Base-by-base conservation (phyloP, 2,329 filamentous ascomycete species). In the Cadophora luteo-olivacea region DNA sequence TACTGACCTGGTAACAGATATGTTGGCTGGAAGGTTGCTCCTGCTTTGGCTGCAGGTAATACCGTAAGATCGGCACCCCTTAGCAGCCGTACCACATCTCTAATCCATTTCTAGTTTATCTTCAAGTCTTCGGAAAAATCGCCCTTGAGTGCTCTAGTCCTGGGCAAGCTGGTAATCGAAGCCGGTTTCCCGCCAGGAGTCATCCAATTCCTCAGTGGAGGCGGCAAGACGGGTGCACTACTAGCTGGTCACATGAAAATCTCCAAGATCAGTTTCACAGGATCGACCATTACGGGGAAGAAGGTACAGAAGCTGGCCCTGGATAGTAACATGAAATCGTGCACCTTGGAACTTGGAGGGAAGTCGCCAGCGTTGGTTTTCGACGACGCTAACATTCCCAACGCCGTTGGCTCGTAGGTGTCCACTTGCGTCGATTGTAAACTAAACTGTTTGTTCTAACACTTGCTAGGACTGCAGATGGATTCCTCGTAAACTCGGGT, bases 401-500 rank as follows among this genome's bases (percentile, higher is more conserved):
- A 81, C 84, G 82, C 63, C 88, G 88, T 77, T 65, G 62, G 64
- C 14, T 61, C 60, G 64, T 68, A 45, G 24, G 58, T 63, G n/a
- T 52, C 61, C 4, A 29, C 29, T 29, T 29, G 29, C 5, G 29
- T 29, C 29, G 29, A 29, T 29, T 29, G 29, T 12, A 24, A 45
- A 3, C 41, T 19, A 38, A 11, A 32, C 45, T 22, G 22, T 82
- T 84, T 74, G 32, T 3, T 58, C 32, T 58, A 33, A 58, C 55
- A 33, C 22, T 33, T 38, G 66, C 57, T 8, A 80, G 78, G 75
- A 76, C 75, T 22, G 76, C 76, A 55, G 76, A 77, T 70, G 74
- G 79, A 19, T 79, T 92, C 84, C 89, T 91, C 82, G 88, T 88
- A 66, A 92, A 92, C 74, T 88, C 87, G 0, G 91, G 90, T 25